Conservation (phyloP, 2,329 filamentous ascomycete genomes). For the Neopestalotiopsis clavispora region DNA sequence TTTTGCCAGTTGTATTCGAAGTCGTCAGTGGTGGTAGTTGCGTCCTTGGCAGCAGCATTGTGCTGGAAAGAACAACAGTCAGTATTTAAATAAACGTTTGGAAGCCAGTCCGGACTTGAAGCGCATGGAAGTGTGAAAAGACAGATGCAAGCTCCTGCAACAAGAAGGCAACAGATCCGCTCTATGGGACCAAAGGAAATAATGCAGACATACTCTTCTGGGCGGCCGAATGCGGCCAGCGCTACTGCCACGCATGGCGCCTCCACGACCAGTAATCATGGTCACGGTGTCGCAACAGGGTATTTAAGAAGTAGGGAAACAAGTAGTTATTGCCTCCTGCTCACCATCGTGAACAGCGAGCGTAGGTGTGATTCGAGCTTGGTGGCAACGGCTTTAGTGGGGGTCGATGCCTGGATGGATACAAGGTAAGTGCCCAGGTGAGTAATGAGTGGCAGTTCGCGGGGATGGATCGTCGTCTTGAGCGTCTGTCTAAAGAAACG, state of each 20-base stretch:
- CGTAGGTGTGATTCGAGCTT: neutral
- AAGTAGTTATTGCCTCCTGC: neutral
- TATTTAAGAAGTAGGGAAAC: neutral
- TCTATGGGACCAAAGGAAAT: neutral
- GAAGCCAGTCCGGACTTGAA: too few species aligned
- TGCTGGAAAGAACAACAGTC: neutral
- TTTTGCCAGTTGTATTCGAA: slow-evolving; percentile 87
- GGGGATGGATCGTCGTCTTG: neutral
- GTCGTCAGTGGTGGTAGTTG: slow-evolving; percentile 55
- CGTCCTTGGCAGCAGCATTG: neutral
- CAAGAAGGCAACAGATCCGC: neutral
- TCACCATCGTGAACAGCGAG: neutral
- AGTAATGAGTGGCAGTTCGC: neutral
- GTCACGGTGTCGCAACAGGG: neutral
- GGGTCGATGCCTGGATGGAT: neutral
- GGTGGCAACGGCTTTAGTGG: neutral
- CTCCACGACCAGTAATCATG: slow-evolving; percentile 40
- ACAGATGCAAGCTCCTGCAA: too few species aligned
- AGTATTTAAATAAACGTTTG: neutral
- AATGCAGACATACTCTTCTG: slow-evolving; percentile 32
- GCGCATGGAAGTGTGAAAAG: too few species aligned
- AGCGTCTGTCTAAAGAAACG: too few species aligned
- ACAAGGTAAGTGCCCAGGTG: neutral
- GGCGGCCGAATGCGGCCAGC: slow-evolving; percentile 38
- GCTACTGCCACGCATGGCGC: slow-evolving; percentile 30